These are phyloP conservation scores for Aspergillus pseudoglaucus DNA, from an alignment of 2,329 filamentous ascomycete species.

Conservation along the genomic window DNA sequence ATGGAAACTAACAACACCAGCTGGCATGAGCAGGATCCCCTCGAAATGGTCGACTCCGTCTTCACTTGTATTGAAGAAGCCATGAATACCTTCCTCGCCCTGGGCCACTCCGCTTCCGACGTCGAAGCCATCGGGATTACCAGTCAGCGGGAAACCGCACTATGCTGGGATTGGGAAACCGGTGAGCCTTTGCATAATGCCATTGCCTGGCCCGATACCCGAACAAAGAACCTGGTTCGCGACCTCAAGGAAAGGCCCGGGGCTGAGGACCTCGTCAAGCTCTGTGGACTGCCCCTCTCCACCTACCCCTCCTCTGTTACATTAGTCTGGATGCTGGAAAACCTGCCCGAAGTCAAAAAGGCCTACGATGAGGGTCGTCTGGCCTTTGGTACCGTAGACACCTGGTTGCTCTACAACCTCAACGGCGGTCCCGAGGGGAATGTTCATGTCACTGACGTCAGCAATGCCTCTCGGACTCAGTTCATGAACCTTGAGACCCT, in stretches of 20 bases:
- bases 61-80: slow-evolving; percentile 74
- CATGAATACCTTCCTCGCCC: slow-evolving; percentile 61
- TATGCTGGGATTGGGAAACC: slow-evolving; percentile 76
- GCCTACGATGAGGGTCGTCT: slow-evolving; percentile 72
- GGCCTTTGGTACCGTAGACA: slow-evolving; percentile 80
- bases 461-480: slow-evolving; percentile 87
- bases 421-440: slow-evolving; percentile 62
- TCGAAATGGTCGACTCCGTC: slow-evolving; percentile 68
- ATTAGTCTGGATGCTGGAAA: slow-evolving; percentile 71
- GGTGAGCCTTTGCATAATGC: slow-evolving; percentile 77
- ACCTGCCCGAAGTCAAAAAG: slow-evolving; percentile 61
- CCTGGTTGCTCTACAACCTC: slow-evolving; percentile 79
- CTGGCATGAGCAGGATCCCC: slow-evolving; percentile 85
- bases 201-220: slow-evolving; percentile 85
- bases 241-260: slow-evolving; percentile 64
- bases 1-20: slow-evolving; percentile 35
- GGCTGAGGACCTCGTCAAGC: slow-evolving; percentile 61
- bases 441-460: slow-evolving; percentile 75
- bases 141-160: slow-evolving; percentile 81
- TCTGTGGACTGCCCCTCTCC: slow-evolving; percentile 76
- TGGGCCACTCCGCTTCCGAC: slow-evolving; percentile 60
- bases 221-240: slow-evolving; percentile 68
- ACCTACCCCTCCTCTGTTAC: slow-evolving; percentile 87
- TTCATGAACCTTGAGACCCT: slow-evolving; percentile 83
- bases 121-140: slow-evolving; percentile 79